Base-by-base conservation (phyloP, 2,329 filamentous ascomycete species). In the Phialophora chinensis region DNA sequence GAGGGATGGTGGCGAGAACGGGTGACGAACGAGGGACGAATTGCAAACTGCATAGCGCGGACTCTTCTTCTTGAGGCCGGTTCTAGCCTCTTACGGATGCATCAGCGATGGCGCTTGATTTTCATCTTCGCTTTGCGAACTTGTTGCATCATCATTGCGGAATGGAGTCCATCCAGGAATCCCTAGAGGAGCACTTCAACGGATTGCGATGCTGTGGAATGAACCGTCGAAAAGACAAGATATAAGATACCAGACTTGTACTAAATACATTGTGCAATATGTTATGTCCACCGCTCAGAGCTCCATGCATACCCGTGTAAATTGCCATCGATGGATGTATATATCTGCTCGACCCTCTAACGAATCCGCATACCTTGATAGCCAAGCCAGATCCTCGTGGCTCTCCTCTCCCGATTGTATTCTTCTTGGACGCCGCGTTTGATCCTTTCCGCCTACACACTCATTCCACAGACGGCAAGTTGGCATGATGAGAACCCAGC, bases 91-190 rank as follows among this genome's bases (percentile, higher is more conserved):
- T n/a, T 10, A 25, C 14, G 17, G n/a, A 27, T 20, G 44, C 57
- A 60, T 60, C 20, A 60, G 57, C 57, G 57, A 60, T 31, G 57
- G 57, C 27, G 56, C 38, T 20, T 44, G 38, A 17, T 44, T 44
- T 42, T 44, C 2, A n/a, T 20, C 17, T 44, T n/a, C 14, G 5
- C 17, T n/a, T 44, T 42, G 38, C 38, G 10, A 0, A 17, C 5
- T n/a, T 42, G 12, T 42, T 42, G 14, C 38, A 42, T 42, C 17
- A n/a, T 42, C 14, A 4, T 4, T 25, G 23, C 23, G 14, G 4
- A 14, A 42, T 42, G 38, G 38, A 17, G 7, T 42, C 14, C 3
- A 7, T 42, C 14, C 14, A n/a, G 6, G 14, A 3, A n/a, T 42
- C 38, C 17, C 38, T 17, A 3, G 6, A 42, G 38, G 17, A 44